Percentiles rank a stretch among this genome's conserved stretches.
phyloP scores from a whole-genome alignment of 805 yeast species.

The Yarrowia deformans region DNA sequence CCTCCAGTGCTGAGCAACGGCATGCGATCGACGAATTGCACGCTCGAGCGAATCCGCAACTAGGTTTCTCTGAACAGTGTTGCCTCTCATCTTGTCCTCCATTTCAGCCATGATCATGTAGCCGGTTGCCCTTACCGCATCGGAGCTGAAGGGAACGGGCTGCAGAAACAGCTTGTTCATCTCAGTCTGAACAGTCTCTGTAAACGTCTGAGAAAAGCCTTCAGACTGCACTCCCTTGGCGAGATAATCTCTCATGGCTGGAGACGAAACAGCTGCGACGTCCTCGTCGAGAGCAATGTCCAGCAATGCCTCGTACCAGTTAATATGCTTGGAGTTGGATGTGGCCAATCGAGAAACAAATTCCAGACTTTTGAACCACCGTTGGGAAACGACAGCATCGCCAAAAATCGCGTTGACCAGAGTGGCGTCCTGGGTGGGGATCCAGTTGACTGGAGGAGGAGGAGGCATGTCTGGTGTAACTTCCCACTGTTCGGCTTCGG shows the following conservation, averaged over 20 bases:
- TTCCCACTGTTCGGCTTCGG: slow-evolving; percentile 28
- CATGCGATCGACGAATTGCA: slow-evolving; percentile 9
- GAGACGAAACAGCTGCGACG: slow-evolving; percentile 6
- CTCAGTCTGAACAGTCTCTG: slow-evolving; percentile 4
- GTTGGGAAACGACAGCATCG: background rate
- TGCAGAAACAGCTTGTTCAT: slow-evolving; percentile 24
- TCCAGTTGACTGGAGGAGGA: slow-evolving; percentile 21
- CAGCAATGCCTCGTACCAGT: slow-evolving; percentile 28
- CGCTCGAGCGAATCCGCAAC: slow-evolving; percentile 7
- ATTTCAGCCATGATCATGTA: slow-evolving; percentile 36
- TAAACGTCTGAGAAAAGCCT: slow-evolving; percentile 6
- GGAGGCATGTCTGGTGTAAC: slow-evolving; percentile 13
- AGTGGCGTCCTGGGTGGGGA: slow-evolving; percentile 11
- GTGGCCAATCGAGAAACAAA: slow-evolving; percentile 7
- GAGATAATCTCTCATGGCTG: slow-evolving; percentile 19
- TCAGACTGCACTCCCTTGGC: slow-evolving; percentile 15
- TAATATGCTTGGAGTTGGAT: slow-evolving; percentile 13
- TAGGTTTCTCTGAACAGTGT: slow-evolving; percentile 15
- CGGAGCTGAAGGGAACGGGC: slow-evolving; percentile 11
- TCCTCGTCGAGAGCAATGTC: slow-evolving; percentile 20
- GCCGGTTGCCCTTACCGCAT: slow-evolving; percentile 11
- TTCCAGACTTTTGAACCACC: slow-evolving; percentile 19
- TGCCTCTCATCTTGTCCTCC: slow-evolving; percentile 30
- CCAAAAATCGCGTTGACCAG: slow-evolving; percentile 26
- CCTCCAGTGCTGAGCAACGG: slow-evolving; percentile 29